Conservation (phyloP, 805 yeast species). For the Saccharomycopsis fibuligera region DNA sequence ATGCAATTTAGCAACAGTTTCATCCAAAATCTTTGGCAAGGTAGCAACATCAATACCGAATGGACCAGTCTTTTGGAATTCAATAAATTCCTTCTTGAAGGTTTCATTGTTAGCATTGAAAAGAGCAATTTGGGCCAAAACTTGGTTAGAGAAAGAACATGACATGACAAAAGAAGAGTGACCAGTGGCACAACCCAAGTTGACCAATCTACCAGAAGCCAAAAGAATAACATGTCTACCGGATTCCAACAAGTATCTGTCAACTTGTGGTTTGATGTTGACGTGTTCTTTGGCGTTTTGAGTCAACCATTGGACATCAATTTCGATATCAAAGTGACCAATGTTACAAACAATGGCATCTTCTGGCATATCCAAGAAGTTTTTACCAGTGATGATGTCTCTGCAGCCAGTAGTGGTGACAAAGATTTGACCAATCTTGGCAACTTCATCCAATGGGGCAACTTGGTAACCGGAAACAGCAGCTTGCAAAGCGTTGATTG, state of each 20-base stretch:
- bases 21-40: slow-evolving; percentile 96
- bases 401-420: slow-evolving; percentile 99
- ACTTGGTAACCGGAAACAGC: slow-evolving; percentile 99
- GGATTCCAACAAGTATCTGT: slow-evolving; percentile 82
- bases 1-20: slow-evolving; percentile 96
- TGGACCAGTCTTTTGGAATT: slow-evolving; percentile 89
- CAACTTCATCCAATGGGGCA: slow-evolving; percentile 90
- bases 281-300: slow-evolving; percentile 87
- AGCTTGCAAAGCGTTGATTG: slow-evolving; percentile 98
- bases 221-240: slow-evolving; percentile 94
- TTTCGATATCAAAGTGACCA: slow-evolving; percentile 99
- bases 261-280: slow-evolving; percentile 99
- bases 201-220: slow-evolving; percentile 98
- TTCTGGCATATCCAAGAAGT: slow-evolving; percentile 92
- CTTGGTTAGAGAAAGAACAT: slow-evolving; percentile 99
- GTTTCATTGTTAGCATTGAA: slow-evolving; percentile 79
- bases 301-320: slow-evolving; percentile 98
- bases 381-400: slow-evolving; percentile 87
- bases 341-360: slow-evolving; percentile 99
- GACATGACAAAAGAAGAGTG: slow-evolving; percentile 99
- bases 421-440: slow-evolving; percentile 88
- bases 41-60: slow-evolving; percentile 90
- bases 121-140: slow-evolving; percentile 95
- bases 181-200: slow-evolving; percentile 99
- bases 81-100: slow-evolving; percentile 77